These are phyloP conservation scores for Carex cristatella DNA, from an alignment of 176 grass and related monocot species.

Conservation along the genomic window DNA sequence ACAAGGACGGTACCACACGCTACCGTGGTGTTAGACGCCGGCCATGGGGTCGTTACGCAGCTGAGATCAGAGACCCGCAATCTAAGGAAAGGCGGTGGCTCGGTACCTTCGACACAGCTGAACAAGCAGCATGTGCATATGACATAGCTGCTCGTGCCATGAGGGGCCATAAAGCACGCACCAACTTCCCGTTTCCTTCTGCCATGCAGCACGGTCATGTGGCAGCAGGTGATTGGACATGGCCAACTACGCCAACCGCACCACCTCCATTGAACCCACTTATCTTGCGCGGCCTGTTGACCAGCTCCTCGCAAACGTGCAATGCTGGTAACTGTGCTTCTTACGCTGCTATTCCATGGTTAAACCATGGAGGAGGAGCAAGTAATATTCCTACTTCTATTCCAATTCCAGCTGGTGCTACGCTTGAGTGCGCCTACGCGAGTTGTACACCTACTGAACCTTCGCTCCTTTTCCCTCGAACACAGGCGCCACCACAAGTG, in stretches of 20 bases:
- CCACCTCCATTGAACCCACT: not conserved
- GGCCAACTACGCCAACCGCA: not conserved
- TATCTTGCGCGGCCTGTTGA: not conserved
- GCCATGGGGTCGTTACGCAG: constrained; percentile 92
- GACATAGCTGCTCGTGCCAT: constrained; percentile 90
- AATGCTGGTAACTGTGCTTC: constrained; percentile 34
- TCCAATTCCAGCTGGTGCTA: constrained; percentile 5
- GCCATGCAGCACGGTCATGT: not conserved
- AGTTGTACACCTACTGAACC: not conserved
- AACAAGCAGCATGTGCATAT: constrained; percentile 94
- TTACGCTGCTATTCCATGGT: constrained; percentile 27
- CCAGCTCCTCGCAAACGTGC: constrained; percentile 39
- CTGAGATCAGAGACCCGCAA: constrained; percentile 84
- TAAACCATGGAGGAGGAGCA: not conserved
- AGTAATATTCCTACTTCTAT: not conserved
- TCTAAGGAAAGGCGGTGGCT: constrained; percentile 93
- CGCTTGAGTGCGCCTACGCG: not conserved
- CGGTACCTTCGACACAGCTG: constrained; percentile 94
- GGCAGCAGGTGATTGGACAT: constrained; percentile 26
- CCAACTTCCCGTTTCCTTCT: constrained; percentile 62
- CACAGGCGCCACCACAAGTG: not conserved
- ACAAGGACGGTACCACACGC: constrained; percentile 20
- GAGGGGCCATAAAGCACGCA: constrained; percentile 87
- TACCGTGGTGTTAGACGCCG: constrained; percentile 89
- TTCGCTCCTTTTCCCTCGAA: not conserved